phyloP scores from a whole-genome alignment of 106 monocot genomes.

The Ottelia alismoides region DNA sequence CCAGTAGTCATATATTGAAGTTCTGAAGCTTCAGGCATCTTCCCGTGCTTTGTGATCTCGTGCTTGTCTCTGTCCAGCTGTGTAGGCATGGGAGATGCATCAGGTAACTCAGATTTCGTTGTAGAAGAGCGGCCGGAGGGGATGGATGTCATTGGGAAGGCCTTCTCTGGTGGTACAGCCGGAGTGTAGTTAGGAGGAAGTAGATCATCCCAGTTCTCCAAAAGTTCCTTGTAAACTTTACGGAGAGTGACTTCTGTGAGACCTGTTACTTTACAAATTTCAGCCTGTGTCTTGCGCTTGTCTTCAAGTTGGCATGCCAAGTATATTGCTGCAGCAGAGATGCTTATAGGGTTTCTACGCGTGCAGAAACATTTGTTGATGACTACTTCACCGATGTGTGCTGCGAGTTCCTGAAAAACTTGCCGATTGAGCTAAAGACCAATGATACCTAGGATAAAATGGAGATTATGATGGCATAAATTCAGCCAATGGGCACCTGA shows the following conservation, averaged over 20 bases:
- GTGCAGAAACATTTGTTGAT: constrained; percentile 98
- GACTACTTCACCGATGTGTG: constrained; percentile 96
- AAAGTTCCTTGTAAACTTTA: constrained; percentile 93
- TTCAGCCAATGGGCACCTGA: no score
- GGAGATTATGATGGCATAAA: no score
- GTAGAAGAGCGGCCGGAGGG: constrained; percentile 43
- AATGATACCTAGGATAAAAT: no score
- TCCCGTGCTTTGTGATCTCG: constrained; percentile 19
- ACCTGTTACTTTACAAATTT: constrained; percentile 97
- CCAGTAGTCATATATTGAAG: constrained; percentile 12
- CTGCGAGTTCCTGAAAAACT: constrained; percentile 54
- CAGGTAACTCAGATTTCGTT: constrained; percentile 27
- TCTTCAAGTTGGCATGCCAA: constrained; percentile 95
- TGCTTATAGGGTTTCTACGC: constrained; percentile 92
- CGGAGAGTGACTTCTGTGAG: constrained; percentile 95
- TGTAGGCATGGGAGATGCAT: constrained; percentile 14
- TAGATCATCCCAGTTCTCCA: constrained; percentile 95
- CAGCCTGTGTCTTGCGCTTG: constrained; percentile 97
- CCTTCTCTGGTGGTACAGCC: constrained; percentile 88
- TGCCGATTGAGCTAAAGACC: no score
- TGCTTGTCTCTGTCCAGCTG: constrained; percentile 29
- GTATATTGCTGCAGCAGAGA: constrained; percentile 96
- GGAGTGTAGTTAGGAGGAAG: constrained; percentile 90
- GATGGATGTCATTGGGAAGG: constrained; percentile 84
- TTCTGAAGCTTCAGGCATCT: constrained; percentile 15